Conservation (phyloP, 2,329 filamentous ascomycete species). For the Fusarium hostae region DNA sequence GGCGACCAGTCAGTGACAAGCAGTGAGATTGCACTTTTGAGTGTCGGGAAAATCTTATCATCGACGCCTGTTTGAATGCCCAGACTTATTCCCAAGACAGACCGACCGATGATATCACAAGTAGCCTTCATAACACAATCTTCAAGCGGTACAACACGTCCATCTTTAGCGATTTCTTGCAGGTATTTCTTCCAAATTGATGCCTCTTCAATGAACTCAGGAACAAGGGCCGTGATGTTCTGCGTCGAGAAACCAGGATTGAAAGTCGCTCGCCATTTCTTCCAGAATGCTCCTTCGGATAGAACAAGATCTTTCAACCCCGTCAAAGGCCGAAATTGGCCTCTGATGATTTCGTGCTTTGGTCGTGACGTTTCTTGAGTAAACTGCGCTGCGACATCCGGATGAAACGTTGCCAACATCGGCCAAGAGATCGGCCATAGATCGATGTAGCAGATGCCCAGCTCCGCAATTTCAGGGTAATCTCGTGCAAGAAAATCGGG, state of each 20-base stretch:
- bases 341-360: not conserved
- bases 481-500: not conserved
- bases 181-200: not conserved
- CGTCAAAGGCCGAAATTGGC: not conserved
- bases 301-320: not conserved
- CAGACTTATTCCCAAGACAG: not conserved
- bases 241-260: constrained; percentile 2
- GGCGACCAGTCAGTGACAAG: constrained; percentile 4
- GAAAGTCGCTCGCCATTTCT: constrained; percentile 1
- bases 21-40: not conserved
- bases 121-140: not conserved
- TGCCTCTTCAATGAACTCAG: not conserved
- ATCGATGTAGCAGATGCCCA: not conserved
- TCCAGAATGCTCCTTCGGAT: not conserved
- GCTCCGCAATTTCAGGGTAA: not conserved
- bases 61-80: not conserved
- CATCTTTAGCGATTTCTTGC: not conserved
- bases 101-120: constrained; percentile 8
- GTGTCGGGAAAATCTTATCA: not conserved
- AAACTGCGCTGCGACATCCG: not conserved
- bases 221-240: not conserved
- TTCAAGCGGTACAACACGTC: not conserved
- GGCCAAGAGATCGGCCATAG: constrained; percentile 3
- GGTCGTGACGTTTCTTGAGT: not conserved
- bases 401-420: not conserved